Percentiles rank a stretch among this genome's conserved stretches.
phyloP scores from a whole-genome alignment of 2,329 filamentous ascomycete species.

The Venturia oleaginea region DNA sequence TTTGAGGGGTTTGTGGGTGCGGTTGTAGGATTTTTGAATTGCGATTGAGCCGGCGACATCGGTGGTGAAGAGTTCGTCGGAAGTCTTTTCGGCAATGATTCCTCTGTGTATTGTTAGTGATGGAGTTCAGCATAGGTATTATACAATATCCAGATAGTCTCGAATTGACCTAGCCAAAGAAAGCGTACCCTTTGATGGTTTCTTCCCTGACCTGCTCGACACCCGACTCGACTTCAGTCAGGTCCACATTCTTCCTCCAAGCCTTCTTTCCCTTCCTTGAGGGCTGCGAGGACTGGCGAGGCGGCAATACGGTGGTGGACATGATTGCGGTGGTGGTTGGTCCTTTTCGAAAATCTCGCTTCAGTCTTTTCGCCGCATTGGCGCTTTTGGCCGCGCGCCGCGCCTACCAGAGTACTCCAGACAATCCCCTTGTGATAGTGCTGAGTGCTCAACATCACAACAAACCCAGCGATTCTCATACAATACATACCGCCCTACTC shows the following conservation, averaged over 20 bases:
- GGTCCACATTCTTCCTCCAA: slow-evolving; percentile 96
- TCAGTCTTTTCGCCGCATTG: background rate
- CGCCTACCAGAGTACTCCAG: background rate
- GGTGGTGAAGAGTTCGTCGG: slow-evolving; percentile 75
- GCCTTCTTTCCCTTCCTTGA: slow-evolving; percentile 98
- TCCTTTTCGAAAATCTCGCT: background rate
- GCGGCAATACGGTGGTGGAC: slow-evolving; percentile 32
- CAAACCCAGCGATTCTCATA: background rate
- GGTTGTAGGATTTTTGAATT: slow-evolving; percentile 56
- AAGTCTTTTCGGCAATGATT: slow-evolving; percentile 72
- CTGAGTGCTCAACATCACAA: background rate
- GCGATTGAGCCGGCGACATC: slow-evolving; percentile 64
- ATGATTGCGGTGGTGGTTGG: background rate
- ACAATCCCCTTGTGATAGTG: background rate
- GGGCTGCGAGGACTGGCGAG: slow-evolving; percentile 74
- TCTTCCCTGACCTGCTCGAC: slow-evolving; percentile 79
- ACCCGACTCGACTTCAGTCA: slow-evolving; percentile 75
- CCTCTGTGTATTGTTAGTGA: slow-evolving; percentile 35
- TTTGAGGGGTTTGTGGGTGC: slow-evolving; percentile 69
- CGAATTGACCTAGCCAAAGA: background rate
- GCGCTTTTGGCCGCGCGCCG: background rate
- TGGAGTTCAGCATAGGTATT: background rate
- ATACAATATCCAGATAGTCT: background rate
- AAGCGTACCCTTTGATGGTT: slow-evolving; percentile 70
- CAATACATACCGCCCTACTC: background rate